Base-by-base conservation (phyloP, 345 rosid genomes). In the Aquilaria malaccensis region DNA sequence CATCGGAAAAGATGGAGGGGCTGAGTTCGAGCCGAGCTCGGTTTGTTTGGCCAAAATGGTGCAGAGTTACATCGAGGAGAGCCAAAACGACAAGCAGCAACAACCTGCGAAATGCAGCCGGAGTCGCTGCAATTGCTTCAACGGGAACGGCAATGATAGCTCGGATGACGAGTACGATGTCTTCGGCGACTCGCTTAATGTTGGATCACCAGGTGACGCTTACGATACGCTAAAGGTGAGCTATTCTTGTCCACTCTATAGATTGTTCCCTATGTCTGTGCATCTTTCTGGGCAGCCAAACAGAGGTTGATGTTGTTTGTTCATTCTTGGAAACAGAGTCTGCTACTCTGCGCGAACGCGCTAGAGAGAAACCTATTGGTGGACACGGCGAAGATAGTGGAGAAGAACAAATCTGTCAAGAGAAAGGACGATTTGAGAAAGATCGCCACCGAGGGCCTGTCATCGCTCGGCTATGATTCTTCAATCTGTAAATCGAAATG, bases 401-500 rank as follows among this genome's bases (percentile, higher is more conserved):
- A 93, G 59, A 93, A 81, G 78, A 88, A 88, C 76, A 89, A 83
- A 71, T 75, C 66, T 30, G 68, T 76, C 50, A 90, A 82, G 60
- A 71, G 84, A 10, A 94, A 86, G 76, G 97, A 83, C 62, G 95
- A 81, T 55, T 60, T 90, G 79, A 83, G 83, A 67, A 79, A 69
- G 75, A 80, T 82, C 62, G 76, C 84, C 41, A 74, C 82, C 69
- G 91, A 76, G 58, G 87, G 82, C 63, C 74, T 94, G 54, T 52
- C 72, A 54, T 78, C 85, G 46, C 78, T 83, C 53, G 84, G 88
- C 53, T 85, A 90, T 72, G 70, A 86, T 64, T 81, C 90, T 55
- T 81, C 95, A 31, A 81, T 94, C 74, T 94, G 99, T 80, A 88
- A 81, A 77, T 90, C 99, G 4, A 84, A 85, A 81, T 94, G 99